phyloP scores from a whole-genome alignment of 2,329 filamentous ascomycete genomes.

The Thielaviopsis populi region DNA sequence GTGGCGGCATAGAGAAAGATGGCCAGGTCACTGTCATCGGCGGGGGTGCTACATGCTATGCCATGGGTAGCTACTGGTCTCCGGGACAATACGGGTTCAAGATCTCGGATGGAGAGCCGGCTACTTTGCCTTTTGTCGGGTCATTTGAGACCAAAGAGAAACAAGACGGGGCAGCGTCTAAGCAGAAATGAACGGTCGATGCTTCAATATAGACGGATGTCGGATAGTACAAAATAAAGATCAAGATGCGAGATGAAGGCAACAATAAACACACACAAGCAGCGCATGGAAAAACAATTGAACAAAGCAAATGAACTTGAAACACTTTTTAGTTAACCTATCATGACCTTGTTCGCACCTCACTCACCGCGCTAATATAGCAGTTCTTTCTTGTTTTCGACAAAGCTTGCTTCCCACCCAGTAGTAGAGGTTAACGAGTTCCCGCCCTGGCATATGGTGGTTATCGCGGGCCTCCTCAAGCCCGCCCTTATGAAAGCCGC shows the following conservation, averaged over 20 bases:
- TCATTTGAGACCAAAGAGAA: neutral
- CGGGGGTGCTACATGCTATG: conserved; percentile 78
- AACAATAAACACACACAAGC: neutral
- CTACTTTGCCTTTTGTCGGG: neutral
- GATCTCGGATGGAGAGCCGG: too few species aligned
- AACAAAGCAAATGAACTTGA: too few species aligned
- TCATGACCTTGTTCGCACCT: neutral
- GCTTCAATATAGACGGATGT: neutral
- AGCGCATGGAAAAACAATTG: neutral
- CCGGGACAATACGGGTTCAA: conserved; percentile 35
- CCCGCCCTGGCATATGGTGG: conserved; percentile 15
- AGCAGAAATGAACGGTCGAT: too few species aligned
- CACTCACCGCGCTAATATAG: neutral
- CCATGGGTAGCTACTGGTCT: conserved; percentile 80
- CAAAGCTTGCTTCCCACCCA: conserved; percentile 3
- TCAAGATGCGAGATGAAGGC: neutral
- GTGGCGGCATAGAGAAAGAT: conserved; percentile 35
- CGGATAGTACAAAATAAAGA: neutral
- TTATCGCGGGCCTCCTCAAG: conserved; percentile 28
- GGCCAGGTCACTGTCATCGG: conserved; percentile 48
- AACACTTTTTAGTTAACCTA: neutral
- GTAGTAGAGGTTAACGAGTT: neutral
- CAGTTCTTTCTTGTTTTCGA: neutral
- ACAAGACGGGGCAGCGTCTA: neutral
- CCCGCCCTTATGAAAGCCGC: conserved; percentile 27